These are phyloP conservation scores for Hypoxylon fuscum DNA, from an alignment of 495 filamentous ascomycete genomes.

Conservation along the genomic window DNA sequence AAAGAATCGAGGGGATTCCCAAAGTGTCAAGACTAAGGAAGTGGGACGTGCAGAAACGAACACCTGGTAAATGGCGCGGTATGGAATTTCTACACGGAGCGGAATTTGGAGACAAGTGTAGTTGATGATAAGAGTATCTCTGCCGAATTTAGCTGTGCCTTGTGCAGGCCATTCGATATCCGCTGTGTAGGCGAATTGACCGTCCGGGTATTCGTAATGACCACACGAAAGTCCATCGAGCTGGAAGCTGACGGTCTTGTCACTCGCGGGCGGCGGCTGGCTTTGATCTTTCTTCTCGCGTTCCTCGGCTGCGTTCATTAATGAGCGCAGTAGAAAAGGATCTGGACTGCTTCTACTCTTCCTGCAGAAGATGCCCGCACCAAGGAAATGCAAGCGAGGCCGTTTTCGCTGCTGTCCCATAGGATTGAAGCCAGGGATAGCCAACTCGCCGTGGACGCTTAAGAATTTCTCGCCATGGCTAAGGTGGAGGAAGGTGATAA, in stretches of 20 bases:
- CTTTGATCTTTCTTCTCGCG: conserved; percentile 11
- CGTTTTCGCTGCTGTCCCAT: conserved; percentile 11
- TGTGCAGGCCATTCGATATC: conserved; percentile 50
- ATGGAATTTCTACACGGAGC: conserved; percentile 39
- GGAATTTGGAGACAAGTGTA: conserved; percentile 5
- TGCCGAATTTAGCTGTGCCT: conserved; percentile 57
- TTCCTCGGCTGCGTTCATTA: conserved; percentile 51
- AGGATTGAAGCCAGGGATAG: background rate
- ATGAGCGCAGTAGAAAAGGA: conserved; percentile 46
- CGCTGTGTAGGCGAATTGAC: conserved; percentile 53
- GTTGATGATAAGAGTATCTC: conserved; percentile 49
- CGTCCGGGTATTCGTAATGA: conserved; percentile 53
- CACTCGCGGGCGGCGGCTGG: background rate
- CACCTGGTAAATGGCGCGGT: conserved; percentile 38
- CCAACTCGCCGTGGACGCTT: conserved; percentile 24
- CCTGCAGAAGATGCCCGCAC: conserved; percentile 50
- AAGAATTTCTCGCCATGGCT: conserved; percentile 53
- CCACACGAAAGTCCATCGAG: conserved; percentile 57
- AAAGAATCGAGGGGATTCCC: conserved; percentile 38
- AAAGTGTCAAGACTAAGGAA: conserved; percentile 37
- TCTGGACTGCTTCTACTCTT: conserved; percentile 52
- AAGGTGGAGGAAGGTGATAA: conserved; percentile 49
- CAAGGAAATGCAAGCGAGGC: conserved; percentile 51
- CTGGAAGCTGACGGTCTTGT: conserved; percentile 42
- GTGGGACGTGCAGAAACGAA: conserved; percentile 22